Evolutionary conservation across 2,329 filamentous ascomycete genomes (phyloP), one percentile per base, ranked within the genome.

Genomic region (Aspergillus uvarum): DNA sequence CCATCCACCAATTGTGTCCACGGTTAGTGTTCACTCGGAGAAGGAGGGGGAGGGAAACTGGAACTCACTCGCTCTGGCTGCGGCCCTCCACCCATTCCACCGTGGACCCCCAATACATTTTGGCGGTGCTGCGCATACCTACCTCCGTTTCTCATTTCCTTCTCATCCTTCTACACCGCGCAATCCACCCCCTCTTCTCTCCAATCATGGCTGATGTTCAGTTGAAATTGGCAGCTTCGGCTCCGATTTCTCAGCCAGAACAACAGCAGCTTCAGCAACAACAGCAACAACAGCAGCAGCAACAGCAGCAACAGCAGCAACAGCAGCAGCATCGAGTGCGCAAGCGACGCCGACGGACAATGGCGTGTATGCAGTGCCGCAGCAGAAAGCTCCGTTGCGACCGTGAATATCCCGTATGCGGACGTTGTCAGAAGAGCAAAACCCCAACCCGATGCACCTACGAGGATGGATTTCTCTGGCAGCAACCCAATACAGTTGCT

Each of bases 311-410:
- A 16, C 66, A 59, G 1, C 32, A 12, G 5, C 32, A 42, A 16
- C 38, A 35, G 19, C 66, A 59, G 55, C 60, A 67, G 35, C 69
- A 70, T 8, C 68, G 72, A 48, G 71, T 72, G 57, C 74, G 74
- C 31, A 77, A 77, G 64, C 67, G 76, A 31, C 72, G 74, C 59
- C 67, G 76, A 22, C 71, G 76, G 24, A 76, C 77, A 10, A 72
- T 78, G 63, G 76, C 77, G 16, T 79, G 77, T 62, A 72, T 72
- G 19, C 76, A 75, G 38, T 79, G 77, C 61, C 75, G 77, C 57
- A 74, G 70, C 57, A 68, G 77, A 50, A 79, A 79, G 63, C 66
- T 79, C 35, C 76, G 74, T 59, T 79, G 77, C 59, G 77, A 79
- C 62, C 74, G 77, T 38, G 73, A 74, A 35, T 78, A 76, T 68